Evolutionary conservation across 108 stramenopile genomes (phyloP).

Genomic region (Aurantiochytrium sp.): DNA sequence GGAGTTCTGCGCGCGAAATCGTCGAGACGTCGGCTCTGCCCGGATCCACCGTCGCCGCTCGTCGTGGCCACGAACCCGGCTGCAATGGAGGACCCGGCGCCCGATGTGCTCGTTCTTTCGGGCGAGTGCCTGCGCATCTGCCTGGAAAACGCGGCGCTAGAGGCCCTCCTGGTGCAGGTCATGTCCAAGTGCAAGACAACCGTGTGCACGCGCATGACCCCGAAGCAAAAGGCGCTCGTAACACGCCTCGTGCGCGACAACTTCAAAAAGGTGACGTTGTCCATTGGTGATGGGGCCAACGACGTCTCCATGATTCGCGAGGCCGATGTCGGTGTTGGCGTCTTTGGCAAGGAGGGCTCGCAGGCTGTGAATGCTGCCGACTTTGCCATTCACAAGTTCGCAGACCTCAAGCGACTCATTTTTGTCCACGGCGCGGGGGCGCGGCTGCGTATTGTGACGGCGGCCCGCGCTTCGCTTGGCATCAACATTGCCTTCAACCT

Average conservation of each 20-base stretch:
- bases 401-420: slow-evolving; percentile 45
- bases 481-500: slow-evolving; percentile 63
- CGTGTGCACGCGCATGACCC: slow-evolving; percentile 55
- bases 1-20: too few relatives aligned
- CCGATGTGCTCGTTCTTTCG: neutral
- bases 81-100: too few relatives aligned
- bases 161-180: neutral
- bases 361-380: slow-evolving; percentile 83
- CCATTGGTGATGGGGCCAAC: slow-evolving; percentile 97
- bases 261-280: slow-evolving; percentile 75
- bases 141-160: neutral
- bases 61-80: too few relatives aligned
- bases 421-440: slow-evolving; percentile 50
- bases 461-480: slow-evolving; percentile 61
- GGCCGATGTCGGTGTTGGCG: slow-evolving; percentile 87
- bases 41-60: too few relatives aligned
- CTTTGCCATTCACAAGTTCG: slow-evolving; percentile 57
- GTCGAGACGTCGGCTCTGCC: too few relatives aligned
- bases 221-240: slow-evolving; percentile 81
- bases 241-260: slow-evolving; percentile 75
- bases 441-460: slow-evolving; percentile 44
- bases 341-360: slow-evolving; percentile 87
- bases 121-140: neutral
- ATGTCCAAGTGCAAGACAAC: neutral
- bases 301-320: slow-evolving; percentile 95